Evolutionary conservation across 2,329 filamentous ascomycete genomes (phyloP).

Genomic region (Alternaria alternata): DNA sequence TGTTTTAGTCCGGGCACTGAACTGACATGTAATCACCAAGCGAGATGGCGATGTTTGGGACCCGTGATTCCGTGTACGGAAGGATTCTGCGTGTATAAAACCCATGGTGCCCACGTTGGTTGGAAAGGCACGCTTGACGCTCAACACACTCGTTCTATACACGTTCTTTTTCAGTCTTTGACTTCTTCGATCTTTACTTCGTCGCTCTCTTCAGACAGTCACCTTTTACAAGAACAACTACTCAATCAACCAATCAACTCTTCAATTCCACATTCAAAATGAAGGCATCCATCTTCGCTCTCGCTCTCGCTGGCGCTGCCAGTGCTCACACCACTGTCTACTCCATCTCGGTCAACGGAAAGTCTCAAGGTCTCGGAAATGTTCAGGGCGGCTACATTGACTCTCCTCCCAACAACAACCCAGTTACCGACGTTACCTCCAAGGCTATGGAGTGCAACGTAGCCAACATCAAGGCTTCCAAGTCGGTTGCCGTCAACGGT

Average conservation of each 20-base stretch:
- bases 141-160: conserved; percentile 34
- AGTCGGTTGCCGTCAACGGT: conserved; percentile 56
- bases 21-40: conserved; percentile 25
- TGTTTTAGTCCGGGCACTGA: conserved; percentile 22
- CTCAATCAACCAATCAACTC: conserved; percentile 6
- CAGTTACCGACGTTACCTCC: conserved; percentile 47
- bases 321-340: conserved; percentile 48
- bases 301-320: conserved; percentile 41
- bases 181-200: conserved; percentile 26
- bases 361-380: conserved; percentile 46
- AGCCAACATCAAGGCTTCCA: conserved; percentile 42
- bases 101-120: conserved; percentile 7
- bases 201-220: conserved; percentile 24
- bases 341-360: conserved; percentile 54
- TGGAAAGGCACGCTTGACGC: conserved; percentile 42
- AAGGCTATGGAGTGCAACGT: conserved; percentile 49
- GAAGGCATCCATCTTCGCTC: conserved; percentile 44
- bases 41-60: conserved; percentile 24
- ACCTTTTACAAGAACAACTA: conserved; percentile 21
- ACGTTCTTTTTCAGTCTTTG: conserved; percentile 32
- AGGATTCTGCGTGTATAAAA: conserved; percentile 31
- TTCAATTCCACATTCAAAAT: conserved; percentile 29
- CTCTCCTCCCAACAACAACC: conserved; percentile 52
- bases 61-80: neutral
- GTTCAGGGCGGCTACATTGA: conserved; percentile 58